Evolutionary conservation across 305 asterid genomes (phyloP).

Genomic region (Solanum chacoense): DNA sequence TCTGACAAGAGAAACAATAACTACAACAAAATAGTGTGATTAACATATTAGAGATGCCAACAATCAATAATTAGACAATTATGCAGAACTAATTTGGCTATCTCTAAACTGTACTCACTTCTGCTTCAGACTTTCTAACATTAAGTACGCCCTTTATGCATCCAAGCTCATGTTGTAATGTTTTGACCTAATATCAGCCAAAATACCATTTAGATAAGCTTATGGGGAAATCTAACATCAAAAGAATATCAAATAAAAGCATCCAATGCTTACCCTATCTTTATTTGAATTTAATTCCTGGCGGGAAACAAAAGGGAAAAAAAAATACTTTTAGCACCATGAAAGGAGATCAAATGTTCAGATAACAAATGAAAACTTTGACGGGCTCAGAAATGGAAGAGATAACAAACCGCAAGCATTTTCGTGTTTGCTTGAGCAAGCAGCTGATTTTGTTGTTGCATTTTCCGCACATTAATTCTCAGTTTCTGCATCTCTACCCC

Average conservation of each 20-base stretch:
- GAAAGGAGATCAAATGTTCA: conserved; percentile 5
- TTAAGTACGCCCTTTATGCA: conserved; percentile 45
- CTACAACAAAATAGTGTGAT: background rate
- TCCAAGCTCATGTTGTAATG: conserved; percentile 58
- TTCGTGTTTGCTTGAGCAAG: conserved; percentile 49
- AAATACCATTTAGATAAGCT: background rate
- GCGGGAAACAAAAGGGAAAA: conserved; percentile 5
- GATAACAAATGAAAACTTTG: background rate
- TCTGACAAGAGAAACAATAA: background rate
- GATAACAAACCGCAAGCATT: conserved; percentile 42
- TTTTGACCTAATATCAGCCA: conserved; percentile 37
- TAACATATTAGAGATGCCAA: background rate
- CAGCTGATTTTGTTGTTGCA: conserved; percentile 56
- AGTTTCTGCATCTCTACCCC: conserved; percentile 51
- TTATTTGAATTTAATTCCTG: conserved; percentile 66
- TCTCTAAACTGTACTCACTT: conserved; percentile 22
- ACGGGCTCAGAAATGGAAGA: background rate
- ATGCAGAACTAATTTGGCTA: background rate
- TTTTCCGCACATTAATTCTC: conserved; percentile 38
- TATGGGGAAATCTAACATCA: background rate
- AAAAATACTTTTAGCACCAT: background rate
- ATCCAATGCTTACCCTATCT: conserved; percentile 41
- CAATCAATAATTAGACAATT: background rate
- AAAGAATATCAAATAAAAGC: conserved; percentile 1
- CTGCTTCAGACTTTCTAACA: conserved; percentile 25